Evolutionary conservation across 1,284 basidiomycete genomes (phyloP).

Genomic region (Leccinum laetum): DNA sequence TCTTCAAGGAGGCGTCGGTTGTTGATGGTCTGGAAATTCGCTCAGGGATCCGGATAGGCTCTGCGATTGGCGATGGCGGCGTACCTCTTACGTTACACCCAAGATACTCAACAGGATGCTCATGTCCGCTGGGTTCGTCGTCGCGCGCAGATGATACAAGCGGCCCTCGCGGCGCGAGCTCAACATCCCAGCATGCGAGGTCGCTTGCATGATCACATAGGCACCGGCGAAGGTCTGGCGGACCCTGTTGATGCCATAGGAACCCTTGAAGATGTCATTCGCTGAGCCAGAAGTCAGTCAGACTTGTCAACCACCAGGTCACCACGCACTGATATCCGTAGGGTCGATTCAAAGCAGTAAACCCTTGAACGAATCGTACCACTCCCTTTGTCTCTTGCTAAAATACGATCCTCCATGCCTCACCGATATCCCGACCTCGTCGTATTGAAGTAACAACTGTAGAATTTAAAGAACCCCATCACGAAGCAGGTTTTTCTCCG

Average conservation of each 20-base stretch:
- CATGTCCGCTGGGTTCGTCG: constrained; percentile 61
- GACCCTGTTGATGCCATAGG: constrained; percentile 84
- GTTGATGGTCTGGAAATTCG: constrained; percentile 58
- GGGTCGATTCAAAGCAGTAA: constrained; percentile 88
- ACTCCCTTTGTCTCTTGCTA: constrained; percentile 77
- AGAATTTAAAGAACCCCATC: no score
- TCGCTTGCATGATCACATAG: constrained; percentile 77
- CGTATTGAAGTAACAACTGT: no score
- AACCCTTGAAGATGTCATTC: constrained; percentile 93
- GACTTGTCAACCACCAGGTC: constrained; percentile 4
- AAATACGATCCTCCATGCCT: constrained; percentile 80
- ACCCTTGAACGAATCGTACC: constrained; percentile 64
- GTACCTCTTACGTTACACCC: constrained; percentile 81
- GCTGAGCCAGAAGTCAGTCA: constrained; percentile 42
- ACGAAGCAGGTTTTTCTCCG: no score
- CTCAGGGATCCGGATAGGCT: constrained; percentile 3
- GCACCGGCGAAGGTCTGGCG: constrained; percentile 86
- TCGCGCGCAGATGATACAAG: constrained; percentile 44
- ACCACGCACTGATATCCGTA: constrained; percentile 77
- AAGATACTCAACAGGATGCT: constrained; percentile 82
- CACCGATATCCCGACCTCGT: no score
- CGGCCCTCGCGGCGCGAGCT: constrained; percentile 50
- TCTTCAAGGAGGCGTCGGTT: constrained; percentile 70
- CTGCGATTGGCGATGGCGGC: constrained; percentile 20
- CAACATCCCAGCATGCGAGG: constrained; percentile 57